These are phyloP conservation scores for Suhomyces taliae DNA, from an alignment of 1,139 yeast genomes.

Conservation along the genomic window DNA sequence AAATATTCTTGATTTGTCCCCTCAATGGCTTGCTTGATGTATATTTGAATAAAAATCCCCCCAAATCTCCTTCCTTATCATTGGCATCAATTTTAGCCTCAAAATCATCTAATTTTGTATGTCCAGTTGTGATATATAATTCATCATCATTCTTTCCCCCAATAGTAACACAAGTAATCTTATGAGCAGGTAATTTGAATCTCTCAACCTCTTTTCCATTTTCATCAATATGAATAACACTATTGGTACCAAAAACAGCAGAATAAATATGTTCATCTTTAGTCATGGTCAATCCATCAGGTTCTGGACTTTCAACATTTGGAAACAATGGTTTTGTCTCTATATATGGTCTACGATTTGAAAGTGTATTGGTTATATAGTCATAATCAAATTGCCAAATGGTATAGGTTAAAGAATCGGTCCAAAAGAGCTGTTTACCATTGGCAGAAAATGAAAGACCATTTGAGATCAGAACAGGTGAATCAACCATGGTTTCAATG, in stretches of 20 bases:
- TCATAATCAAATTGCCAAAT: conserved; percentile 68
- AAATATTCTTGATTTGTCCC: conserved; percentile 29
- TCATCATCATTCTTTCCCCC: conserved; percentile 64
- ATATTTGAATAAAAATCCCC: conserved; percentile 43
- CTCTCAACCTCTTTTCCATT: conserved; percentile 54
- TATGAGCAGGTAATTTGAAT: conserved; percentile 58
- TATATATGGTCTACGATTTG: conserved; percentile 46
- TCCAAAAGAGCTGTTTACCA: conserved; percentile 59
- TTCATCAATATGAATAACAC: conserved; percentile 54
- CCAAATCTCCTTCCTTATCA: conserved; percentile 50
- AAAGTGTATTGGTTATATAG: conserved; percentile 40
- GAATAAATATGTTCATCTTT: conserved; percentile 62
- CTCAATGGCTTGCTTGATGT: conserved; percentile 22
- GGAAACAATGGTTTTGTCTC: conserved; percentile 36
- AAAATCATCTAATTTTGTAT: conserved; percentile 42
- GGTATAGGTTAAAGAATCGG: conserved; percentile 62
- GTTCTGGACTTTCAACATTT: conserved; percentile 49
- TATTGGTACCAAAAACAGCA: conserved; percentile 64
- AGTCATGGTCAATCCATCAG: conserved; percentile 79
- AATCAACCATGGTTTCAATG: conserved; percentile 32
- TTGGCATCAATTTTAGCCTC: conserved; percentile 30
- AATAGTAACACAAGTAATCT: conserved; percentile 68
- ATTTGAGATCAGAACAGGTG: conserved; percentile 57
- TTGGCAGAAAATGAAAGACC: conserved; percentile 73
- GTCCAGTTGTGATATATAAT: conserved; percentile 69